Evolutionary conservation across 2,329 filamentous ascomycete species (phyloP).

Genomic region (Orbilia ellipsospora): DNA sequence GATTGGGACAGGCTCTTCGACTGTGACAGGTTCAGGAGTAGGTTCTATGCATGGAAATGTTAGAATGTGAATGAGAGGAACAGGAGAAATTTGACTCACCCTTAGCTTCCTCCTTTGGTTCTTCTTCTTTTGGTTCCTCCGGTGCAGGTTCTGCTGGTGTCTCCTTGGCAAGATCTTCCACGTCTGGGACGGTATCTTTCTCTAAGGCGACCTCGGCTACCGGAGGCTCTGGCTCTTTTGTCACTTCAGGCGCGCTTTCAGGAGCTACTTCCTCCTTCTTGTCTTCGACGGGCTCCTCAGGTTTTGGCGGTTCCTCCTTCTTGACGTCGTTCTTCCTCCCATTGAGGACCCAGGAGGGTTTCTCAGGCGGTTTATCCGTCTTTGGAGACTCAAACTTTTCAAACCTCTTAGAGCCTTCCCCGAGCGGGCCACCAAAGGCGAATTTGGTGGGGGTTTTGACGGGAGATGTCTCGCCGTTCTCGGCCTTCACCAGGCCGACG

Average conservation of each 20-base stretch:
- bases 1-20: slow-evolving; percentile 26
- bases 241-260: slow-evolving; percentile 26
- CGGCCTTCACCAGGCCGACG: slow-evolving; percentile 55
- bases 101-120: slow-evolving; percentile 1
- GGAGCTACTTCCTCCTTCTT: slow-evolving; percentile 27
- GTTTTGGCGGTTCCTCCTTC: slow-evolving; percentile 20
- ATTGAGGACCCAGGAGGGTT: slow-evolving; percentile 21
- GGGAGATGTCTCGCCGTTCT: slow-evolving; percentile 46
- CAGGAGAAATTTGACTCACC: slow-evolving; percentile 1
- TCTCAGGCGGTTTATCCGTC: slow-evolving; percentile 24
- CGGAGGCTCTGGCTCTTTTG: slow-evolving; percentile 34
- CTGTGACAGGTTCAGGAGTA: slow-evolving; percentile 14
- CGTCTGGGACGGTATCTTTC: slow-evolving; percentile 37
- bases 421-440: slow-evolving; percentile 48
- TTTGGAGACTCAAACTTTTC: slow-evolving; percentile 54
- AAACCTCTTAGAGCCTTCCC: slow-evolving; percentile 41
- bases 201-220: slow-evolving; percentile 20
- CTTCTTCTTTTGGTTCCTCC: slow-evolving; percentile 30
- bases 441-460: slow-evolving; percentile 52
- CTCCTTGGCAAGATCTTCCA: slow-evolving; percentile 42
- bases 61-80: slow-evolving; percentile 3
- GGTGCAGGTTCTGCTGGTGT: slow-evolving; percentile 13
- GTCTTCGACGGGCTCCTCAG: slow-evolving; percentile 24
- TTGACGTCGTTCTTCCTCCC: slow-evolving; percentile 29
- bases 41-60: slow-evolving; percentile 26